Conservation (phyloP, 176 grass and related monocot species). For the Zizania latifolia region DNA sequence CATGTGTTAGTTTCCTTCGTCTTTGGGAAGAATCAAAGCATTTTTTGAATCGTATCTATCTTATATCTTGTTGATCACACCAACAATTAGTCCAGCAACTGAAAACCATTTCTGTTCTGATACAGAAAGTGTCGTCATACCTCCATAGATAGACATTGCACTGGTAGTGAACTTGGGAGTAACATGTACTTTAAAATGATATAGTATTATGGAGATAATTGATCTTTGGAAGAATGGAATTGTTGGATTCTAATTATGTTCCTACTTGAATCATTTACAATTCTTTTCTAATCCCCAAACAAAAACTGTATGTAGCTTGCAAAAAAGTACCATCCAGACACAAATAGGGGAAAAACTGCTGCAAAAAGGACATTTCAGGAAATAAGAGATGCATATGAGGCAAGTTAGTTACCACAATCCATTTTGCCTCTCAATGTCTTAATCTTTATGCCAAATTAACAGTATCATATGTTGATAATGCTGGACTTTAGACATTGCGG, state of each 20-base stretch:
- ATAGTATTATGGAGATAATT: not conserved
- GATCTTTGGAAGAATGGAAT: not conserved
- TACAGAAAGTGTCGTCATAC: not conserved
- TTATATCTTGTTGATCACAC: not conserved
- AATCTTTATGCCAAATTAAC: conserved; percentile 16
- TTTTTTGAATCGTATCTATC: not conserved
- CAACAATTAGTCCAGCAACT: not conserved
- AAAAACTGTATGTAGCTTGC: conserved; percentile 51
- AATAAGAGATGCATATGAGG: conserved; percentile 95
- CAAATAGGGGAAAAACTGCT: conserved; percentile 63
- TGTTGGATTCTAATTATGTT: not conserved
- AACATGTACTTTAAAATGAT: not conserved
- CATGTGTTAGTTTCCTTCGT: not conserved
- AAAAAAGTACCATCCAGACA: conserved; percentile 94
- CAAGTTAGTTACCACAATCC: conserved; percentile 36
- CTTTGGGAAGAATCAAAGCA: not conserved
- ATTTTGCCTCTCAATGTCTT: conserved; percentile 19
- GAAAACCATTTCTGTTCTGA: conserved; percentile 6
- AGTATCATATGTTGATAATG: conserved; percentile 29
- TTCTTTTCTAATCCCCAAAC: conserved; percentile 17
- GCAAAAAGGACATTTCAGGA: conserved; percentile 90
- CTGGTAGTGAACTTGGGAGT: not conserved
- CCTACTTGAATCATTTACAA: conserved; percentile 10
- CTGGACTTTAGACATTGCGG: conserved; percentile 57
- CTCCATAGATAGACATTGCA: not conserved